phyloP scores from a whole-genome alignment of 148 eudicot genomes.

The Selenicereus undatus region DNA sequence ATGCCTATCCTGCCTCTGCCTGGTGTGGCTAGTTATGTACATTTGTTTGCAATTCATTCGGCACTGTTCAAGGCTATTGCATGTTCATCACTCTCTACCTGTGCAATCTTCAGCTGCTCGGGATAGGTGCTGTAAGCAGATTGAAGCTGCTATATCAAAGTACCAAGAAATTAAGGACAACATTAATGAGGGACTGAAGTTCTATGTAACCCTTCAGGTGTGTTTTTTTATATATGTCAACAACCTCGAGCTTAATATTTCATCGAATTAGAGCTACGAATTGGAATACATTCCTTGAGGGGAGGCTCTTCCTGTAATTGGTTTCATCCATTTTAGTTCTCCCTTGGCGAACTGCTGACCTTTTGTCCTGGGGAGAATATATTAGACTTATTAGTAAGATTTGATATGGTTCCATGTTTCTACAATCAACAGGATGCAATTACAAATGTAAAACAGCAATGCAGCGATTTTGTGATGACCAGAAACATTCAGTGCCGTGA shows the following conservation, averaged over 20 bases:
- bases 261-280: background rate
- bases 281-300: background rate
- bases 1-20: background rate
- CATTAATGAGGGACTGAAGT: conserved; percentile 89
- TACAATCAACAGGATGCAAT: conserved; percentile 75
- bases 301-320: background rate
- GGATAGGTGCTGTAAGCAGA: conserved; percentile 81
- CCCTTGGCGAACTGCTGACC: background rate
- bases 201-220: conserved; percentile 98
- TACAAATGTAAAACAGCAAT: conserved; percentile 81
- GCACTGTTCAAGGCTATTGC: background rate
- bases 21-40: background rate
- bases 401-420: conserved; percentile 6
- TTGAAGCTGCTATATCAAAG: conserved; percentile 90
- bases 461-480: conserved; percentile 93
- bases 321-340: background rate
- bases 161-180: conserved; percentile 89
- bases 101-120: conserved; percentile 57
- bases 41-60: background rate
- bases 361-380: background rate
- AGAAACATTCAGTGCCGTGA: conserved; percentile 93
- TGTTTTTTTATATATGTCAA: background rate
- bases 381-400: background rate
- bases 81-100: background rate
- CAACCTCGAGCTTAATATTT: background rate